Conservation (phyloP, 225 moss, liverwort and hornwort genomes). For the Marchantia paleacea region DNA sequence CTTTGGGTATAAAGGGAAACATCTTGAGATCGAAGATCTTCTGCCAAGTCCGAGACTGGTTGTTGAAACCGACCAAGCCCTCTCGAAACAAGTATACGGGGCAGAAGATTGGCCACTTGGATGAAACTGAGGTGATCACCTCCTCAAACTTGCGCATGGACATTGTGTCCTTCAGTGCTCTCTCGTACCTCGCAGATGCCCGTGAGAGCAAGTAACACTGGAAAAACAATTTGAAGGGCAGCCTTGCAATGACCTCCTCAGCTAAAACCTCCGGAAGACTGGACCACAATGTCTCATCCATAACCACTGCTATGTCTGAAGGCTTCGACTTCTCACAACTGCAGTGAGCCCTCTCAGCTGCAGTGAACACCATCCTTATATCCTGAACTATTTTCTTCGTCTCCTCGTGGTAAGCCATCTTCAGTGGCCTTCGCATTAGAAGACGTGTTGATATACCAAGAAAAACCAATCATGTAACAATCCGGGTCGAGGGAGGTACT, state of each 20-base stretch:
- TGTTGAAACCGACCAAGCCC: constrained; percentile 34
- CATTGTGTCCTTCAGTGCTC: constrained; percentile 1
- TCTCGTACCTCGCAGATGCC: constrained; percentile 8
- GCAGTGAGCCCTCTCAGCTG: neutral
- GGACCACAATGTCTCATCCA: constrained; percentile 29
- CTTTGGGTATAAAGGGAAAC: constrained; percentile 29
- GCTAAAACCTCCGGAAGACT: constrained; percentile 32
- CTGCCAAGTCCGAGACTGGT: constrained; percentile 25
- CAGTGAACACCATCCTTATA: neutral
- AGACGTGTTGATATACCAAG: neutral
- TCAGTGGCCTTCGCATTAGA: neutral
- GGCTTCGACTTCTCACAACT: neutral
- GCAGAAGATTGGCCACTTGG: constrained; percentile 36
- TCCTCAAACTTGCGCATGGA: constrained; percentile 26
- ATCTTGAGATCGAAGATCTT: constrained; percentile 37
- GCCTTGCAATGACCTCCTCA: constrained; percentile 36
- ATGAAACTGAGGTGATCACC: constrained; percentile 28
- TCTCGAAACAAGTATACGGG: constrained; percentile 36
- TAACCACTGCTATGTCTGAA: neutral
- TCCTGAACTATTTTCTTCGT: neutral
- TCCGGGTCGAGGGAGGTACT: neutral
- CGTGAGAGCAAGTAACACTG: constrained; percentile 34
- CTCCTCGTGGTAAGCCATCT: constrained; percentile 8
- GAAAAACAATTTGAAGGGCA: constrained; percentile 35
- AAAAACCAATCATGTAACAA: neutral